Base-by-base conservation (phyloP, 129 eudicot genomes). In the Flaveria ramosissima region DNA sequence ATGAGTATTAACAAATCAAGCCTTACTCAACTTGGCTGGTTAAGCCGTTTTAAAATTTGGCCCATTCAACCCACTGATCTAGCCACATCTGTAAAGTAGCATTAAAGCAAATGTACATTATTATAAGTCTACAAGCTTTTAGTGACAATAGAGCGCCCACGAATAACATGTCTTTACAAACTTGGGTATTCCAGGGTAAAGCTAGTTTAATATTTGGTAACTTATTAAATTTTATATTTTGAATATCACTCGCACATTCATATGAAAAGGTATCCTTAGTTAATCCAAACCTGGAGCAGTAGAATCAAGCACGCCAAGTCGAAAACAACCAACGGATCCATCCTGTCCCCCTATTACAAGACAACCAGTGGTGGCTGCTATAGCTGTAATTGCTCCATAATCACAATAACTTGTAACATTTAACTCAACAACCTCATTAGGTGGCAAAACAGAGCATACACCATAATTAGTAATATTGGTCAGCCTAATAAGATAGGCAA, bases 291-390 rank as follows among this genome's bases (percentile, higher is more conserved):
- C 97, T 84, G 97, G 90, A 80, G 85, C 75, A 66, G 81, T 76
- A 68, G 78, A 80, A 70, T 93, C 96, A 87, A 88, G 87, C 56
- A 68, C 43, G 52, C 96, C 98, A 73, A 93, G 88, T 74, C 83
- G 88, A 45, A 93, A 86, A 77, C 88, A 88, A 77, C 81, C 73
- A 75, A 88, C 86, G 1, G 92, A 88, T 78, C 98, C 98, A 77
- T 89, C 92, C 68, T 76, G 80, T 79, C 94, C 92, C 72, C 98
- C 98, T 80, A 90, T 76, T 20, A 88, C 74, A 73, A 93, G 82
- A 81, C 84, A 87, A 67, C 96, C 98, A 16, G 77, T 27, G n/a
- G 80, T 80, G 27, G 92, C 98, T 66, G 92, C 77, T 61, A 82
- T 87, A 71, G 98, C 87, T 51, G 88, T 85, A 53, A 88, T 86